These are phyloP conservation scores for Kalmanozyma brasiliensis DNA, from an alignment of 1,284 basidiomycete genomes.

Conservation along the genomic window DNA sequence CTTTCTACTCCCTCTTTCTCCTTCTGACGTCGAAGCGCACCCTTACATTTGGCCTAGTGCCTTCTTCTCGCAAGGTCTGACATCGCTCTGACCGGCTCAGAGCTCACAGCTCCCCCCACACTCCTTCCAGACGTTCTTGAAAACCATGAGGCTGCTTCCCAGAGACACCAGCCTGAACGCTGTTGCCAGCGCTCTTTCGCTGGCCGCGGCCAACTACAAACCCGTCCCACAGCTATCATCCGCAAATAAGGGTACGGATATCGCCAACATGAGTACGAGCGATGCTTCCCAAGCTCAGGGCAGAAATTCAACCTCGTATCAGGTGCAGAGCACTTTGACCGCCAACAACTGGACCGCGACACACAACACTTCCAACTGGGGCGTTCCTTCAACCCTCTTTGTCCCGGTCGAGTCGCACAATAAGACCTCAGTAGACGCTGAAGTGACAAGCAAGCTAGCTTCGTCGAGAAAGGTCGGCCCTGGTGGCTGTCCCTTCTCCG, in stretches of 20 bases:
- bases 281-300: slow-evolving; percentile 20
- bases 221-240: slow-evolving; percentile 59
- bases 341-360: slow-evolving; percentile 30
- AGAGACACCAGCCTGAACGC: slow-evolving; percentile 43
- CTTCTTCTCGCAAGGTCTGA: slow-evolving; percentile 12
- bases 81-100: slow-evolving; percentile 34
- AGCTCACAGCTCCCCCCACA: slow-evolving; percentile 8
- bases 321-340: slow-evolving; percentile 35
- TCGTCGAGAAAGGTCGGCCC: slow-evolving; percentile 52
- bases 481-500: slow-evolving; percentile 55
- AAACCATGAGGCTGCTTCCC: slow-evolving; percentile 44
- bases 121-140: background rate
- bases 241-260: slow-evolving; percentile 19
- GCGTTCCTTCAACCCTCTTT: slow-evolving; percentile 53
- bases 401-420: slow-evolving; percentile 39
- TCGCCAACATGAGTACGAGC: slow-evolving; percentile 15
- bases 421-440: slow-evolving; percentile 15
- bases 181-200: slow-evolving; percentile 58
- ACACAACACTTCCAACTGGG: slow-evolving; percentile 51
- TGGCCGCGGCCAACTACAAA: slow-evolving; percentile 67
- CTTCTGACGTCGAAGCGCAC: slow-evolving; percentile 21
- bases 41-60: slow-evolving; percentile 19
- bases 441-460: slow-evolving; percentile 31
- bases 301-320: slow-evolving; percentile 39
- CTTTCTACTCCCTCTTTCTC: slow-evolving; percentile 14